Conservation (phyloP, 805 yeast species). For the Saccharomycopsis microspora region DNA sequence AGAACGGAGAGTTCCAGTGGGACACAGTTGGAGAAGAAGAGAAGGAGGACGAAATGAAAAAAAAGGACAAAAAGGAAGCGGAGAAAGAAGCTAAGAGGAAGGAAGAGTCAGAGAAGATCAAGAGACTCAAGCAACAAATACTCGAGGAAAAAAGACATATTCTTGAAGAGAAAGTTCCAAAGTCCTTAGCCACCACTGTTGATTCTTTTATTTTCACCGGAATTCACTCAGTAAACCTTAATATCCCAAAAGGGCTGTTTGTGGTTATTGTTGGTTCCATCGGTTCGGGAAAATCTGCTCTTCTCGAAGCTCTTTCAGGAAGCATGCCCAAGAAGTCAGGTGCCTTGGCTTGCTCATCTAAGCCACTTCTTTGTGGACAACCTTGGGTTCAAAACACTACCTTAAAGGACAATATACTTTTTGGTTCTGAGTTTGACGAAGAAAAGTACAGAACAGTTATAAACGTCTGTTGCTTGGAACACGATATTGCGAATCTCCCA, state of each 20-base stretch:
- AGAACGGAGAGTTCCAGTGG: slow-evolving; percentile 36
- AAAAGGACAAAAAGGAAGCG: background rate
- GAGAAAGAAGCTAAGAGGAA: background rate
- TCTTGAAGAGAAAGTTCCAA: slow-evolving; percentile 24
- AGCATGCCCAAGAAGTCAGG: slow-evolving; percentile 48
- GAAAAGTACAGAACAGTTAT: slow-evolving; percentile 40
- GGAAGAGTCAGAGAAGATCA: background rate
- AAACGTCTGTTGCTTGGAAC: slow-evolving; percentile 45
- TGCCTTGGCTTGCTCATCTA: slow-evolving; percentile 33
- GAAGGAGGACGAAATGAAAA: background rate
- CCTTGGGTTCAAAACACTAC: slow-evolving; percentile 75
- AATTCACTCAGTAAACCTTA: slow-evolving; percentile 29
- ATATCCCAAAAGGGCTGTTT: slow-evolving; percentile 49
- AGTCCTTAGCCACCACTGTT: slow-evolving; percentile 28
- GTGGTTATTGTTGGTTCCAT: slow-evolving; percentile 66
- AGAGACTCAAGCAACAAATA: no score
- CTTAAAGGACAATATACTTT: slow-evolving; percentile 51
- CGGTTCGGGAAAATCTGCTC: slow-evolving; percentile 69
- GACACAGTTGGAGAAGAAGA: background rate
- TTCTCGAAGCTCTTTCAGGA: slow-evolving; percentile 57
- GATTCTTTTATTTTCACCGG: slow-evolving; percentile 13
- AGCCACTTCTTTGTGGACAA: slow-evolving; percentile 32
- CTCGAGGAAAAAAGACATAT: no score
- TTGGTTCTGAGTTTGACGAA: slow-evolving; percentile 40
- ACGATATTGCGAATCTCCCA: slow-evolving; percentile 47